Evolutionary conservation across 805 yeast species (phyloP).

Genomic region (Yamadazyma laniorum): DNA sequence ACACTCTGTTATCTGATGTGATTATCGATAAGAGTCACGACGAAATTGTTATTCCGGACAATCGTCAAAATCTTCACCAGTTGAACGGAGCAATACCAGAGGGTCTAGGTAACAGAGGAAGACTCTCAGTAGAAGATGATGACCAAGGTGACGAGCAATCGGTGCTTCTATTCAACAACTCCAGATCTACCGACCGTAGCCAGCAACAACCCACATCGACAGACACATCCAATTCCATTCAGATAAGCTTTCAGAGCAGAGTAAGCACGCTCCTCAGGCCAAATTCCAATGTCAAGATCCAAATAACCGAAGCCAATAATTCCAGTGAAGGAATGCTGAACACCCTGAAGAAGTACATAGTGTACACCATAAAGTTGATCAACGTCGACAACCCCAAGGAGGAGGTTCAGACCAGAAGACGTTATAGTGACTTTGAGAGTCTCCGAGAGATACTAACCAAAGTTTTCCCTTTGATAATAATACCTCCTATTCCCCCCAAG

Average conservation of each 20-base stretch:
- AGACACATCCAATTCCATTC: slow-evolving; percentile 21
- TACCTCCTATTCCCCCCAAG: slow-evolving; percentile 87
- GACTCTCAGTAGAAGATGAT: not conserved
- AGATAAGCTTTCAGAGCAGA: slow-evolving; percentile 33
- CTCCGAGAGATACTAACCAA: slow-evolving; percentile 68
- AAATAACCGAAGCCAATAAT: slow-evolving; percentile 80
- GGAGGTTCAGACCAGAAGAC: slow-evolving; percentile 62
- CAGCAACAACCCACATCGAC: slow-evolving; percentile 18
- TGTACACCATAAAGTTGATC: slow-evolving; percentile 73
- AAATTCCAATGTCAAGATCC: slow-evolving; percentile 25
- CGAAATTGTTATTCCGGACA: no score
- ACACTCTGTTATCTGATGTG: slow-evolving; percentile 9
- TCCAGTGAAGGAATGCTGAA: slow-evolving; percentile 73
- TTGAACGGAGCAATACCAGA: not conserved
- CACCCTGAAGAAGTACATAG: slow-evolving; percentile 62
- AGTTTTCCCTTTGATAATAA: slow-evolving; percentile 73
- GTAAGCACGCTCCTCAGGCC: slow-evolving; percentile 36
- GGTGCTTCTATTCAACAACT: not conserved
- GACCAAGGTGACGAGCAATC: slow-evolving; percentile 1
- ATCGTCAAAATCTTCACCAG: not conserved
- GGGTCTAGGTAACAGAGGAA: not conserved
- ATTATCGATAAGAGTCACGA: slow-evolving; percentile 1
- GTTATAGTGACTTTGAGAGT: slow-evolving; percentile 91
- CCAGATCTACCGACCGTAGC: slow-evolving; percentile 7
- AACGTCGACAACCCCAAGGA: slow-evolving; percentile 36